Evolutionary conservation across 1,139 yeast genomes (phyloP), one percentile per base, ranked within the genome.

Genomic region (Hemisphaericaspora subhashii): DNA sequence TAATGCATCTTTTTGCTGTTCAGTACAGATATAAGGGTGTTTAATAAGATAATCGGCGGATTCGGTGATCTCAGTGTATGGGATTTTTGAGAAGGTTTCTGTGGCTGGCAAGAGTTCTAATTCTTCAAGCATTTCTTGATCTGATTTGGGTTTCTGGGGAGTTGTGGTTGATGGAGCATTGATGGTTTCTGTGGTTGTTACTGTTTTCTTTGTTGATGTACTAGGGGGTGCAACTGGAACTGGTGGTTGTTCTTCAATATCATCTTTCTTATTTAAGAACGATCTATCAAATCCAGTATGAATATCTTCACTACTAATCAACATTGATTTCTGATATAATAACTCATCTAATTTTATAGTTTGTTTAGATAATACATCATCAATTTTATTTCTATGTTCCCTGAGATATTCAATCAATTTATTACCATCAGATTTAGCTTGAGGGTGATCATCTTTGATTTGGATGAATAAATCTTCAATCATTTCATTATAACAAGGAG

Each of bases 251-350:
- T 52, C 46, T 35, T 44, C 50, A 35, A 43, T 50, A 29, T 62
- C 64, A n/a, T 57, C 58, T 27, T 66, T 68, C 52, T 79, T 83
- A 59, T 87, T 88, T 58, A 89, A 60, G 52, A 87, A 78, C 0
- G 96, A 85, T 21, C 87, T 77, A 56, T 90, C 96, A 68, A 88
- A 92, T 0, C 97, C 98, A n/a, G 95, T 88, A 50, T 81, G 95
- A 29, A 89, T 75, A 60, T 92, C 98, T 15, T 89, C 98, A 42
- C 95, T 83, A 4, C 95, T 81, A 47, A 92, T 90, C 55, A 87
- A 84, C 43, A 70, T 60, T 9, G 81, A 72, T 52, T 87, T 85
- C 55, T 90, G 95, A 49, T 80, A 74, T 50, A 79, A 74, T 41
- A 92, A 69, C 27, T 79, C 79, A 35, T 77, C 79, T 52, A 89